Evolutionary conservation across 176 grass and related monocot species (phyloP).

Genomic region (Typha latifolia): DNA sequence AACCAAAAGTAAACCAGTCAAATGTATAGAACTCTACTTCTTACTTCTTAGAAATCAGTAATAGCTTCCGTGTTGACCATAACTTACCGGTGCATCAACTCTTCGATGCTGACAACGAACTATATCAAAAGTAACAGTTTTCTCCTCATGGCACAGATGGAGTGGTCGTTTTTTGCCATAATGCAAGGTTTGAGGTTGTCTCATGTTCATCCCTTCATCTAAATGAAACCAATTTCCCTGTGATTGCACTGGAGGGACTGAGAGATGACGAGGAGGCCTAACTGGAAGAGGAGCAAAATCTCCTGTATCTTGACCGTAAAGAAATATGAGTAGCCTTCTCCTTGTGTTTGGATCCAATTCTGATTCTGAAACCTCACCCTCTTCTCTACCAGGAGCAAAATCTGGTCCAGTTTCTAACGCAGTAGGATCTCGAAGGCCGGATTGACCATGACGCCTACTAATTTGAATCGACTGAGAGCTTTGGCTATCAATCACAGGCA

Average conservation of each 20-base stretch:
- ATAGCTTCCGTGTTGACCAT: not conserved
- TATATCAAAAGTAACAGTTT: slow-evolving; percentile 47
- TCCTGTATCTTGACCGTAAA: slow-evolving; percentile 78
- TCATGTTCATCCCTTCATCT: slow-evolving; percentile 38
- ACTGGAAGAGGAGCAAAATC: slow-evolving; percentile 35
- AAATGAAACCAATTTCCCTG: slow-evolving; percentile 36
- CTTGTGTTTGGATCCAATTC: slow-evolving; percentile 83
- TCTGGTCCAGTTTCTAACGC: too few relatives aligned
- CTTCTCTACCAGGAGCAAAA: slow-evolving; percentile 81
- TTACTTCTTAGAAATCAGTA: not conserved
- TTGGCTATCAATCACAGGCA: slow-evolving; percentile 37
- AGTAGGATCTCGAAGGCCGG: slow-evolving; percentile 26
- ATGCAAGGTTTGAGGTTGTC: slow-evolving; percentile 26
- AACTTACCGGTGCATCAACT: slow-evolving; percentile 48
- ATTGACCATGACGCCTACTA: slow-evolving; percentile 35
- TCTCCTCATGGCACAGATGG: slow-evolving; percentile 29
- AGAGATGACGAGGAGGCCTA: slow-evolving; percentile 27
- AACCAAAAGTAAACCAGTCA: slow-evolving; percentile 15
- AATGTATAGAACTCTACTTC: not conserved
- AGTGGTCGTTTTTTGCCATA: slow-evolving; percentile 34
- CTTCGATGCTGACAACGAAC: slow-evolving; percentile 31
- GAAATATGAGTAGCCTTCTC: slow-evolving; percentile 89
- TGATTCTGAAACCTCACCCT: slow-evolving; percentile 80
- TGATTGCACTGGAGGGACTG: slow-evolving; percentile 45
- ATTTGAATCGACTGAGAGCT: slow-evolving; percentile 26